Percentiles rank a stretch among this genome's conserved stretches.
Conservation (phyloP, 2,329 filamentous ascomycete species). For the Cercospora brassicicola region DNA sequence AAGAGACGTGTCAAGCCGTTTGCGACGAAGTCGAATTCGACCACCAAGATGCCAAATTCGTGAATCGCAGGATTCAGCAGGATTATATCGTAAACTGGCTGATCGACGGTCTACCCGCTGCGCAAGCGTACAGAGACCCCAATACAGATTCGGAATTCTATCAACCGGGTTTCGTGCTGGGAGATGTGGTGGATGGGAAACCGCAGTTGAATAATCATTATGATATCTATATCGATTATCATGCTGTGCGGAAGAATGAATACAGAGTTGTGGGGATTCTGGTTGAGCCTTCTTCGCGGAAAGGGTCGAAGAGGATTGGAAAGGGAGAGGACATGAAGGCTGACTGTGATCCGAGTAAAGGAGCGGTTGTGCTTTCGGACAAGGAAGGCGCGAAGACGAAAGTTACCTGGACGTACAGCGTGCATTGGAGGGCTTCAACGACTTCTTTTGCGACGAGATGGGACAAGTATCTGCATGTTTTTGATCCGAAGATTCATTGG, state of each 20-base stretch:
- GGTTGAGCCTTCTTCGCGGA: conserved; percentile 75
- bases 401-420: conserved; percentile 87
- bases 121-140: conserved; percentile 75
- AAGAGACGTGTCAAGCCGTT: conserved; percentile 82
- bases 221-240: conserved; percentile 90
- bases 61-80: conserved; percentile 77
- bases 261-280: conserved; percentile 89
- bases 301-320: conserved; percentile 56
- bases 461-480: conserved; percentile 98
- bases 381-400: conserved; percentile 55
- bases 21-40: conserved; percentile 69
- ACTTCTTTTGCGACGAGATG: conserved; percentile 96
- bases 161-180: conserved; percentile 82
- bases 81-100: conserved; percentile 95
- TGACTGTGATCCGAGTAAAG: conserved; percentile 64
- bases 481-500: conserved; percentile 98
- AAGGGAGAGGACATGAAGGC: conserved; percentile 46
- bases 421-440: conserved; percentile 79
- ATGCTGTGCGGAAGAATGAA: conserved; percentile 70
- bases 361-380: conserved; percentile 65
- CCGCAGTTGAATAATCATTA: conserved; percentile 88
- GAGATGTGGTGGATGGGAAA: conserved; percentile 55
- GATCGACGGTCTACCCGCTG: conserved; percentile 88
- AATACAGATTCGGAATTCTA: conserved; percentile 79
- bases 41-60: conserved; percentile 68